A percentile compares a stretch with the other conserved stretches of the same genome.
Evolutionary conservation across 352 stramenopile species (phyloP).

Genomic region (Globisporangium nodosum): DNA sequence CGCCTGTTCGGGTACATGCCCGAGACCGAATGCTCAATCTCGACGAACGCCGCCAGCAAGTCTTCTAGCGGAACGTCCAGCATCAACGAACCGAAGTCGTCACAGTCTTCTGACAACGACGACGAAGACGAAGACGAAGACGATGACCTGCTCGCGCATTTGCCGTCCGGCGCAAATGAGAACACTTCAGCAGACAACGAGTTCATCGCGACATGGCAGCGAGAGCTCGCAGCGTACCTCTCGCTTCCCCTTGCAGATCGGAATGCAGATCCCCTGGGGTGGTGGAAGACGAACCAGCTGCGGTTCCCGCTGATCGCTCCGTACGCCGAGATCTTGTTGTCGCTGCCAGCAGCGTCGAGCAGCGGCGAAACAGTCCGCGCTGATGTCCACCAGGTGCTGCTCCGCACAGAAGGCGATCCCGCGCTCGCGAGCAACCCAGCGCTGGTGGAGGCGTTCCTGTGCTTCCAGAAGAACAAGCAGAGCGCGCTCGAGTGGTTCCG

Average conservation of each 20-base stretch:
- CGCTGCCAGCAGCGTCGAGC: constrained; percentile 54
- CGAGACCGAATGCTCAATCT: constrained; percentile 19
- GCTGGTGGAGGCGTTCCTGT: constrained; percentile 68
- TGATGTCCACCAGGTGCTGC: constrained; percentile 48
- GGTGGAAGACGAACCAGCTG: constrained; percentile 78
- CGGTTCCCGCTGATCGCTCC: constrained; percentile 73
- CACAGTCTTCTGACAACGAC: constrained; percentile 8
- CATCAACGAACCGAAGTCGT: neutral
- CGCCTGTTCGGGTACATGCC: constrained; percentile 39
- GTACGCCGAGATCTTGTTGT: constrained; percentile 71
- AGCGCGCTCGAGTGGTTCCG: constrained; percentile 75
- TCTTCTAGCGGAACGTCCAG: constrained; percentile 8
- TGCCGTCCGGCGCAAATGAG: constrained; percentile 52
- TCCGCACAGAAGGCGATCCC: constrained; percentile 48
- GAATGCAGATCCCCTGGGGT: constrained; percentile 64
- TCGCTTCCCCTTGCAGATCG: constrained; percentile 65
- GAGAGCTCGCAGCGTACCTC: constrained; percentile 68
- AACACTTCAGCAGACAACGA: constrained; percentile 37
- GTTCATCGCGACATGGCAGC: constrained; percentile 62
- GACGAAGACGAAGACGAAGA: constrained; percentile 51
- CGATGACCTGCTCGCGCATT: constrained; percentile 62
- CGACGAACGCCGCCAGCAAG: constrained; percentile 18
- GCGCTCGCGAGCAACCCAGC: constrained; percentile 40
- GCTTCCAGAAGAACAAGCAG: constrained; percentile 81
- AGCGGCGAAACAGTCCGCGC: constrained; percentile 46